A percentile compares a stretch with the other conserved stretches of the same genome.
These are phyloP conservation scores for Aegilops speltoides DNA, from an alignment of 176 grass and related monocot genomes.

Conservation along the genomic window DNA sequence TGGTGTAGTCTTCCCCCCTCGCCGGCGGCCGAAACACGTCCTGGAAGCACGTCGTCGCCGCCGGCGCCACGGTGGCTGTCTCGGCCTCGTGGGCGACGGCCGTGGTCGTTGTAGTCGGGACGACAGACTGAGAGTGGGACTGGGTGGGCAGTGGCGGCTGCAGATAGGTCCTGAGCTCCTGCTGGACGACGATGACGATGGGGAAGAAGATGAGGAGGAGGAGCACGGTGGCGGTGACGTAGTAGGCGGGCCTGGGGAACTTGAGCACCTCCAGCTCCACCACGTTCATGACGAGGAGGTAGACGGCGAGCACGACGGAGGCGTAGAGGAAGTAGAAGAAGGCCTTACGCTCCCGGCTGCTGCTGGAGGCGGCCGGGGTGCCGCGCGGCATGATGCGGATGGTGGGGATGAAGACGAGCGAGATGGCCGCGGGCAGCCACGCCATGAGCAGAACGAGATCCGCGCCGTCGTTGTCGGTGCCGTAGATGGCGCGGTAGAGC, in stretches of 20 bases:
- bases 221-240: slow-evolving; percentile 45
- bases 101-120: not conserved
- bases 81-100: not conserved
- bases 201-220: slow-evolving; percentile 70
- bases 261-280: slow-evolving; percentile 47
- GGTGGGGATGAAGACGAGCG: slow-evolving; percentile 60
- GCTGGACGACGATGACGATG: slow-evolving; percentile 52
- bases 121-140: too few species aligned
- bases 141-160: not conserved
- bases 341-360: slow-evolving; percentile 42
- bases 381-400: slow-evolving; percentile 57
- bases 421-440: slow-evolving; percentile 76
- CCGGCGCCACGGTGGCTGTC: not conserved
- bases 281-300: slow-evolving; percentile 66
- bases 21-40: slow-evolving; percentile 52
- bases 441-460: slow-evolving; percentile 70
- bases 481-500: slow-evolving; percentile 70
- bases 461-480: slow-evolving; percentile 37
- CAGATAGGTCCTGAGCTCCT: slow-evolving; percentile 48
- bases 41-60: not conserved
- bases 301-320: slow-evolving; percentile 61
- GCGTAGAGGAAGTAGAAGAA: slow-evolving; percentile 74
- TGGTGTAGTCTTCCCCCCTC: slow-evolving; percentile 67
- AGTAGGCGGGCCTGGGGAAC: slow-evolving; percentile 51
- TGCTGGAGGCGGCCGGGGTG: not conserved